phyloP scores from a whole-genome alignment of 495 filamentous ascomycete genomes.

The Beverwykella pulmonaria region DNA sequence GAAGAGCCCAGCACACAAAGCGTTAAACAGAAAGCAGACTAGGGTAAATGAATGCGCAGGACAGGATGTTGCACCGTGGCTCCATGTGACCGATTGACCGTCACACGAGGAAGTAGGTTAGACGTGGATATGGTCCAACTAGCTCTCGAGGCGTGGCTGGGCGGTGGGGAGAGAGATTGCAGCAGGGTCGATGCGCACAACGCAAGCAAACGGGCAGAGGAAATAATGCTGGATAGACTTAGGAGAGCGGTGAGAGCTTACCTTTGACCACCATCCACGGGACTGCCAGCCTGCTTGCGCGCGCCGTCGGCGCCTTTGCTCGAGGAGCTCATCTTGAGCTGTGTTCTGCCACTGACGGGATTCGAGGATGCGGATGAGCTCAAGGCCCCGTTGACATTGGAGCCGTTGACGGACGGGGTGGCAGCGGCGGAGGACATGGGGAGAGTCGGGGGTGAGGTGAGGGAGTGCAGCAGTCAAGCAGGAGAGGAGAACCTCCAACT shows the following conservation, averaged over 20 bases:
- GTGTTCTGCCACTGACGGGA: slow-evolving; percentile 49
- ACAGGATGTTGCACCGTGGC: slow-evolving; percentile 28
- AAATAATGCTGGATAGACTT: background rate
- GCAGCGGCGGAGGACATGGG: slow-evolving; percentile 56
- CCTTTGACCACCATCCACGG: slow-evolving; percentile 58
- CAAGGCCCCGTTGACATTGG: slow-evolving; percentile 48
- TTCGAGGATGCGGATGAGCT: slow-evolving; percentile 41
- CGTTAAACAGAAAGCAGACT: background rate
- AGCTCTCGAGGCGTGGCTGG: slow-evolving; percentile 31
- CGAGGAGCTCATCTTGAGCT: slow-evolving; percentile 54
- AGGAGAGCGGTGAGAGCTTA: slow-evolving; percentile 39
- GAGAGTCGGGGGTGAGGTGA: slow-evolving; percentile 24
- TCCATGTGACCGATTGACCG: slow-evolving; percentile 38
- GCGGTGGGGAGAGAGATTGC: background rate
- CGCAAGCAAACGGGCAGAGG: background rate
- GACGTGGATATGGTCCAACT: slow-evolving; percentile 21
- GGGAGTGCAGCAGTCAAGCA: slow-evolving; percentile 19
- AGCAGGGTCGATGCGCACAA: background rate
- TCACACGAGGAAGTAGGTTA: slow-evolving; percentile 35
- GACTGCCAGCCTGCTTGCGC: slow-evolving; percentile 61
- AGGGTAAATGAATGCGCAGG: background rate
- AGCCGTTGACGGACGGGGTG: slow-evolving; percentile 54
- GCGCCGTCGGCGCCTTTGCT: slow-evolving; percentile 55
- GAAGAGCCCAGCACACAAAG: background rate
- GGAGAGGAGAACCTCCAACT: slow-evolving; percentile 31